Conservation (phyloP, 2,329 filamentous ascomycete species). For the Paraphaeosphaeria sporulosa region DNA sequence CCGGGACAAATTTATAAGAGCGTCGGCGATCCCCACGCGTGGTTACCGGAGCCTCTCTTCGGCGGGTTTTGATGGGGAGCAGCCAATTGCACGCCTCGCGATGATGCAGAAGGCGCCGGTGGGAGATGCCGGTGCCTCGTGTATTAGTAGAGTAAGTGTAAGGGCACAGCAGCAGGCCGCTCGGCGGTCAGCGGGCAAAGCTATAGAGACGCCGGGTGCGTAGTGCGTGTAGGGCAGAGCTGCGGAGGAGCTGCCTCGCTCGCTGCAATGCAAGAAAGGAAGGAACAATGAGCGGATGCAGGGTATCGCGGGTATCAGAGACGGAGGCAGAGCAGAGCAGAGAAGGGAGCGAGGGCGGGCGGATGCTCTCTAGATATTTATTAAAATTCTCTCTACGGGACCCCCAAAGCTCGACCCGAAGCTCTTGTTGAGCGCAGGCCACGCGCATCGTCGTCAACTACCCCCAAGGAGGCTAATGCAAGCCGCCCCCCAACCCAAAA, state of each 20-base stretch:
- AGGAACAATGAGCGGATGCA: slow-evolving; percentile 1
- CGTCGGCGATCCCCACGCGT: slow-evolving; percentile 9
- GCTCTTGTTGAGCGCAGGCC: slow-evolving; percentile 49
- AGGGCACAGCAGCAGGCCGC: neutral
- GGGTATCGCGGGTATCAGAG: slow-evolving; percentile 18
- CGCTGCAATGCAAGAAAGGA: neutral
- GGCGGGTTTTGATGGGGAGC: slow-evolving; percentile 13
- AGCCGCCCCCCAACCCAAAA: slow-evolving; percentile 20
- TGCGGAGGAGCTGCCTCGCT: too few relatives aligned
- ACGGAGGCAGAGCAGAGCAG: slow-evolving; percentile 15
- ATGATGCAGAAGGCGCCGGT: slow-evolving; percentile 24
- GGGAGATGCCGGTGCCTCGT: slow-evolving; percentile 24
- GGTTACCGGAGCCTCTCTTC: neutral
- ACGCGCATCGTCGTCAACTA: slow-evolving; percentile 33
- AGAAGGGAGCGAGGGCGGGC: slow-evolving; percentile 16
- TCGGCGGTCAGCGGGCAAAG: slow-evolving; percentile 25
- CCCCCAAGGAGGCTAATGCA: slow-evolving; percentile 33
- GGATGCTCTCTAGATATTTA: slow-evolving; percentile 30
- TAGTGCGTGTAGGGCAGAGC: neutral
- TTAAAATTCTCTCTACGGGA: slow-evolving; percentile 36
- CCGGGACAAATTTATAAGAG: slow-evolving; percentile 37
- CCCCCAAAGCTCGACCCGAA: slow-evolving; percentile 41
- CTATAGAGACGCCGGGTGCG: slow-evolving; percentile 17
- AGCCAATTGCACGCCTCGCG: slow-evolving; percentile 11
- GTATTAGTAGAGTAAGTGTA: slow-evolving; percentile 24